A percentile compares a stretch with the other conserved stretches of the same genome.
phyloP scores from a whole-genome alignment of 2,329 filamentous ascomycete genomes.

The Clarireedia paspali region DNA sequence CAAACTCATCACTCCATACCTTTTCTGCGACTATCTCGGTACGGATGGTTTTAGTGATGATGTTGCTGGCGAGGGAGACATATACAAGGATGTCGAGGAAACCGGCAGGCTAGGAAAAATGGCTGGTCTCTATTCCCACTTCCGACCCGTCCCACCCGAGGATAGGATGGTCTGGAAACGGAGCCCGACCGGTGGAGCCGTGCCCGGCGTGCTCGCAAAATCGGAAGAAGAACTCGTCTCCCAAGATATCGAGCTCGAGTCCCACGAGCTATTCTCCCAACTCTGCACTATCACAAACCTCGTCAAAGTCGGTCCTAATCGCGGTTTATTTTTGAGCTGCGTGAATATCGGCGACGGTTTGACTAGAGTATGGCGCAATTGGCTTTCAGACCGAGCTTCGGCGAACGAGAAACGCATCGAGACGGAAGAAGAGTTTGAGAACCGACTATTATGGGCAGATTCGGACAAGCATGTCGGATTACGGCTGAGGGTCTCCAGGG shows the following conservation, averaged over 20 bases:
- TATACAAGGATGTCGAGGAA: conserved; percentile 14
- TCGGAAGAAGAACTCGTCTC: conserved; percentile 39
- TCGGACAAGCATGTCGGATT: conserved; percentile 56
- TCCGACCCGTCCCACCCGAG: conserved; percentile 54
- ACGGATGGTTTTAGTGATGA: conserved; percentile 47
- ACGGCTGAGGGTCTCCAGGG: conserved; percentile 54
- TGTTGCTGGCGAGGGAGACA: conserved; percentile 29
- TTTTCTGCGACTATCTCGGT: conserved; percentile 60
- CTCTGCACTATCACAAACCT: conserved; percentile 62
- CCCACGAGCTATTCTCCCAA: conserved; percentile 67
- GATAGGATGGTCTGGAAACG: conserved; percentile 31
- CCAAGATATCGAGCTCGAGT: conserved; percentile 58
- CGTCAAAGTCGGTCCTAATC: conserved; percentile 55
- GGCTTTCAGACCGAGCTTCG: conserved; percentile 43
- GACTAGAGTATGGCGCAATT: conserved; percentile 64
- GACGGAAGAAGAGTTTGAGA: conserved; percentile 26
- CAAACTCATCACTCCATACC: conserved; percentile 59
- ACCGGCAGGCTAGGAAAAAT: conserved; percentile 39
- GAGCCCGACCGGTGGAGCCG: conserved; percentile 31
- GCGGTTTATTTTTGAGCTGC: conserved; percentile 55
- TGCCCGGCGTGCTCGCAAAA: conserved; percentile 18
- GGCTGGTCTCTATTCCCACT: conserved; percentile 58
- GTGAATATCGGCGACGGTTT: conserved; percentile 61
- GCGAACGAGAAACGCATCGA: background rate
- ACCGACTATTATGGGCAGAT: conserved; percentile 61